Percentiles rank a stretch among this genome's conserved stretches.
Evolutionary conservation across 805 yeast species (phyloP).

Genomic region (Teunomyces pallodes): DNA sequence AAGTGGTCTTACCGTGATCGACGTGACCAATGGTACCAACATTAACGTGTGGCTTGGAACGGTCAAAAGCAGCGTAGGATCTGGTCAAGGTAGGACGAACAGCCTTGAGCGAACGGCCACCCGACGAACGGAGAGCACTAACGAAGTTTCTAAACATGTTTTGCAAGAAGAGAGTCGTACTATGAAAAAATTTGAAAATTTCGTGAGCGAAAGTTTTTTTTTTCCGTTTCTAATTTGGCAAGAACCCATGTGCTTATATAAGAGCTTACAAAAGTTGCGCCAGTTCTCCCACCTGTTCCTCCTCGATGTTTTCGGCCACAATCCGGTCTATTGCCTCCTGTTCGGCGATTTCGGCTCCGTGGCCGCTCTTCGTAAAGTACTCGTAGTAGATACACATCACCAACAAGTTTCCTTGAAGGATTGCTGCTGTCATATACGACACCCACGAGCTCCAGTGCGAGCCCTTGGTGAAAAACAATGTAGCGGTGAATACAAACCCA

Average conservation of each 20-base stretch:
- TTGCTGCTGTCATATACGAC: slow-evolving; percentile 72
- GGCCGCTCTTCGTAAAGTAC: slow-evolving; percentile 23
- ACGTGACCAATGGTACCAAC: slow-evolving; percentile 99
- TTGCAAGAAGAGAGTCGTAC: slow-evolving; percentile 6
- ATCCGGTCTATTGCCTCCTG: slow-evolving; percentile 29
- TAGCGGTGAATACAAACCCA: slow-evolving; percentile 76
- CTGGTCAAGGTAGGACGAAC: slow-evolving; percentile 31
- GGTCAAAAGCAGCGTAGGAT: slow-evolving; percentile 74
- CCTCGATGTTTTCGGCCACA: slow-evolving; percentile 21
- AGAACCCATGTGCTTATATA: not conserved
- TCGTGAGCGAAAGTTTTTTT: slow-evolving; percentile 4
- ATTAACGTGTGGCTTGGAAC: slow-evolving; percentile 95
- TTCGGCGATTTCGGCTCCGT: slow-evolving; percentile 24
- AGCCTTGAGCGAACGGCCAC: slow-evolving; percentile 18
- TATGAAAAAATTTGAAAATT: slow-evolving; percentile 5
- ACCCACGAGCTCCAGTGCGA: slow-evolving; percentile 87
- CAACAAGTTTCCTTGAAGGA: slow-evolving; percentile 60
- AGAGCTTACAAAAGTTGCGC: slow-evolving; percentile 1
- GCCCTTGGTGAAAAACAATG: slow-evolving; percentile 67
- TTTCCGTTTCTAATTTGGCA: not conserved
- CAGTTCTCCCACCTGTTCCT: not conserved
- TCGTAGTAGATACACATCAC: slow-evolving; percentile 53
- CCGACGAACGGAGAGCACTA: slow-evolving; percentile 27
- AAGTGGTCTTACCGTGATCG: slow-evolving; percentile 97
- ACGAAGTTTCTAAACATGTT: slow-evolving; percentile 29